Evolutionary conservation across 2,329 filamentous ascomycete genomes (phyloP), one percentile per base, ranked within the genome.

Genomic region (Calonectria multiphialidica): DNA sequence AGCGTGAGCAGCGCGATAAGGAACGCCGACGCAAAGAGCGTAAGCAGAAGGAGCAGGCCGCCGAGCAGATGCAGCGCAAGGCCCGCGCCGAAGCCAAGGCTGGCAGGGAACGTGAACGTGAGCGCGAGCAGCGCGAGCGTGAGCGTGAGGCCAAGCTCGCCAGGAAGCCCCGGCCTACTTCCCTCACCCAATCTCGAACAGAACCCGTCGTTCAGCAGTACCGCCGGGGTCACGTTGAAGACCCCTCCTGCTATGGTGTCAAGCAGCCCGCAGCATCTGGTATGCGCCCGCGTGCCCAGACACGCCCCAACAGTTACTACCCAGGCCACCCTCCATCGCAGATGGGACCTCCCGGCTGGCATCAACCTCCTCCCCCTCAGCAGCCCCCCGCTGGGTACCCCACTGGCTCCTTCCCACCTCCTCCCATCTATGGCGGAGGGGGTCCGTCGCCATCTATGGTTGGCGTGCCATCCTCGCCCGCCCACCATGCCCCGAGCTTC

Each of bases 281-380:
- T 47, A 74, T 75, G 53, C 81, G 82, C 28, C 83, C 82, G 21
- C 80, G 82, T 55, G 81, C 82, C 37, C 79, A 80, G 42, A 79
- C 81, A 30, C 77, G 83, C 23, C 82, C 83, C 35, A 79, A 81
- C 25, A 85, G 81, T 72, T 84, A 84, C 72, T 84, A 84, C 44
- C 80, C 79, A 42, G 82, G 81, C 25, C 82, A 75, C 18, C 74
- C 72, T 5, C 72, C 75, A 9, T 79, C 76, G n/a, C 78, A 76
- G 18, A 78, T 80, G 68, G 72, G 74, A 35, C 76, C 76, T 61
- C 75, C 80, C 50, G 71, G 75, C 28, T 83, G 78, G 81, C 78
- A 76, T 66, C 80, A 77, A 49, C 71, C 77, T 37, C 80, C 77
- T 16, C 37, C 18, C 3, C 23, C 47, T 23, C 70, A 72, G 30